Evolutionary conservation across 345 rosid species (phyloP).

Genomic region (Gossypium bickii): DNA sequence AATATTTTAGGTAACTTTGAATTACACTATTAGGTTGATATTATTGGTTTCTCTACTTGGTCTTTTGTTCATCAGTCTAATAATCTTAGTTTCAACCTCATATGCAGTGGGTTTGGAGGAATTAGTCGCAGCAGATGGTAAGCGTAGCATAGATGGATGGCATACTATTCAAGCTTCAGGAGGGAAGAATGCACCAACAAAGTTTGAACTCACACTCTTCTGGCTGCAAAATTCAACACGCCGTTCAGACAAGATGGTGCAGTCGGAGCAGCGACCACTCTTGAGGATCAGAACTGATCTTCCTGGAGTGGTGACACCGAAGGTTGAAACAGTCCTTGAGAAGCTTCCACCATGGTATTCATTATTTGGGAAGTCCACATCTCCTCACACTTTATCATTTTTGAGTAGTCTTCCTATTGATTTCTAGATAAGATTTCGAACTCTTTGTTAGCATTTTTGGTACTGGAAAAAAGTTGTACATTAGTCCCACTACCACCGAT

Average conservation of each 20-base stretch:
- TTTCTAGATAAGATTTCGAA: constrained; percentile 21
- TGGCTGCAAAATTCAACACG: constrained; percentile 32
- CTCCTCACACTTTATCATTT: constrained; percentile 65
- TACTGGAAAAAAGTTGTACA: not conserved
- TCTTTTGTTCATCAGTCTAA: not conserved
- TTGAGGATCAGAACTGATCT: constrained; percentile 81
- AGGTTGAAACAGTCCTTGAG: constrained; percentile 38
- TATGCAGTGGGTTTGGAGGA: constrained; percentile 46
- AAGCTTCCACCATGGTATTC: constrained; percentile 84
- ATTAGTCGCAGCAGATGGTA: constrained; percentile 48
- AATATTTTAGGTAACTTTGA: no score
- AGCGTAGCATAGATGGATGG: constrained; percentile 66
- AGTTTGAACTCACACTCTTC: constrained; percentile 52
- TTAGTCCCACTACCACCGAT: not conserved
- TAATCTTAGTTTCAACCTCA: not conserved
- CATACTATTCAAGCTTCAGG: constrained; percentile 81
- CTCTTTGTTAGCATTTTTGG: not conserved
- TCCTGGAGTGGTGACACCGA: constrained; percentile 49
- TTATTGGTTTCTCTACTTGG: not conserved
- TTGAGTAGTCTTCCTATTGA: constrained; percentile 55
- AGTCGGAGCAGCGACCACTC: constrained; percentile 26
- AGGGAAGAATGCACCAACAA: constrained; percentile 60
- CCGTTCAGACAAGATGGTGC: constrained; percentile 1
- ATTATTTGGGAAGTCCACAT: constrained; percentile 76
- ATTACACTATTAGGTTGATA: not conserved